phyloP scores from a whole-genome alignment of 495 filamentous ascomycete species.

The Penicillium nucicola region DNA sequence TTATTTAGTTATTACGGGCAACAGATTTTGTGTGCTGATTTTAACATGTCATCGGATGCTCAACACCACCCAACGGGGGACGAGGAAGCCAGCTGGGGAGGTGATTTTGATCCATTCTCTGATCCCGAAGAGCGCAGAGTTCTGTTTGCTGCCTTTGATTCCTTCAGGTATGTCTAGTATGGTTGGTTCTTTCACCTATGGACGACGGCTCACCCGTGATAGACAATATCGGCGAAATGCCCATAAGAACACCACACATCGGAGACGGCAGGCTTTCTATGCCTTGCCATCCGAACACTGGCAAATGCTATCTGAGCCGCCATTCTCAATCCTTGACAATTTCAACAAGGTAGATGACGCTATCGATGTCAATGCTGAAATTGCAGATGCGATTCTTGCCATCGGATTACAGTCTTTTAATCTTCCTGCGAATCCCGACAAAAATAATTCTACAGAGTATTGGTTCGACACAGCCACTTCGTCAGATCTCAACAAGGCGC shows the following conservation, averaged over 20 bases:
- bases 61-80: conserved; percentile 14
- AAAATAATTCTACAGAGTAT: conserved; percentile 35
- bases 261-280: conserved; percentile 86
- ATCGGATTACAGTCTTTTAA: conserved; percentile 65
- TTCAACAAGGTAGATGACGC: conserved; percentile 78
- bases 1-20: not conserved
- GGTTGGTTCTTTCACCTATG: not conserved
- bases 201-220: not conserved
- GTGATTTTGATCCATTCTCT: conserved; percentile 57
- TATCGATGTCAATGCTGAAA: conserved; percentile 82
- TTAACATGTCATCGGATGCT: conserved; percentile 17
- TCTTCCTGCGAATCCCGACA: conserved; percentile 32
- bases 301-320: conserved; percentile 71
- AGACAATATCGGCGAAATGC: conserved; percentile 82
- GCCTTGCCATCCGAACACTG: conserved; percentile 80
- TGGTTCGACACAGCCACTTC: conserved; percentile 66
- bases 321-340: conserved; percentile 76
- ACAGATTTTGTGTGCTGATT: too few species aligned
- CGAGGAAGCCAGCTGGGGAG: conserved; percentile 47
- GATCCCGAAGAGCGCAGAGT: conserved; percentile 75
- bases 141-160: conserved; percentile 75
- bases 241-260: conserved; percentile 84
- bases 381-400: conserved; percentile 72
- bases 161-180: conserved; percentile 69
- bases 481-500: conserved; percentile 81